phyloP scores from a whole-genome alignment of 176 grass and related monocot species.

The Poa pratensis region DNA sequence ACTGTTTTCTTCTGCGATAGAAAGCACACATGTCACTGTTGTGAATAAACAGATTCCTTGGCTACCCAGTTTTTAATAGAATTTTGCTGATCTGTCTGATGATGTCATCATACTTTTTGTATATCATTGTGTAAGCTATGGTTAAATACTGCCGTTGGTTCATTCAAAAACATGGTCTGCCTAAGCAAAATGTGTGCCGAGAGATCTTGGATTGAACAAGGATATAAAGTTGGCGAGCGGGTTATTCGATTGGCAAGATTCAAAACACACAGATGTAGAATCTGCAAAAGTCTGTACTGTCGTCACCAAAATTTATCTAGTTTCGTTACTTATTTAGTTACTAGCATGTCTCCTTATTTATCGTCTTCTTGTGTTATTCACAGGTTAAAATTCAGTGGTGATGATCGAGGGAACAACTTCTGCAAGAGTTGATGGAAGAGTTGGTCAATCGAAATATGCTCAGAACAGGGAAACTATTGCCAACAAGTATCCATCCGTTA shows the following conservation, averaged over 20 bases:
- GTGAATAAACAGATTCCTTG: not conserved
- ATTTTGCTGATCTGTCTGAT: slow-evolving; percentile 32
- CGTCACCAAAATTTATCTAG: slow-evolving; percentile 13
- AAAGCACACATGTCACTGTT: not conserved
- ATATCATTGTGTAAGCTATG: too few species aligned
- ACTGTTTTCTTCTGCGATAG: slow-evolving; percentile 3
- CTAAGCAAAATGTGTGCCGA: too few species aligned
- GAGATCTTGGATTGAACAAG: slow-evolving; percentile 95
- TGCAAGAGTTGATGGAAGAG: slow-evolving; percentile 53
- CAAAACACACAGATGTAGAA: slow-evolving; percentile 83
- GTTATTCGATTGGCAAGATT: slow-evolving; percentile 98
- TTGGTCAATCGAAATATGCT: slow-evolving; percentile 58
- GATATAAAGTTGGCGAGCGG: slow-evolving; percentile 93
- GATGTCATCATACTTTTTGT: slow-evolving; percentile 10
- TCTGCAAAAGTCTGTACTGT: slow-evolving; percentile 36
- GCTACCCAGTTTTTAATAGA: slow-evolving; percentile 24
- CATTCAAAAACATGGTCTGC: too few species aligned
- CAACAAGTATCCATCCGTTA: slow-evolving; percentile 79
- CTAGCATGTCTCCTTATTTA: slow-evolving; percentile 31
- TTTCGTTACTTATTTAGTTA: slow-evolving; percentile 19
- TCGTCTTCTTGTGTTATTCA: slow-evolving; percentile 10
- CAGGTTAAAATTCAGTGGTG: slow-evolving; percentile 66
- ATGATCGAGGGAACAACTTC: slow-evolving; percentile 56
- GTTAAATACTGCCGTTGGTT: too few species aligned
- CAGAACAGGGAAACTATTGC: slow-evolving; percentile 67